phyloP scores from a whole-genome alignment of 2,329 filamentous ascomycete genomes.

The Teratosphaeria gauchensis region DNA sequence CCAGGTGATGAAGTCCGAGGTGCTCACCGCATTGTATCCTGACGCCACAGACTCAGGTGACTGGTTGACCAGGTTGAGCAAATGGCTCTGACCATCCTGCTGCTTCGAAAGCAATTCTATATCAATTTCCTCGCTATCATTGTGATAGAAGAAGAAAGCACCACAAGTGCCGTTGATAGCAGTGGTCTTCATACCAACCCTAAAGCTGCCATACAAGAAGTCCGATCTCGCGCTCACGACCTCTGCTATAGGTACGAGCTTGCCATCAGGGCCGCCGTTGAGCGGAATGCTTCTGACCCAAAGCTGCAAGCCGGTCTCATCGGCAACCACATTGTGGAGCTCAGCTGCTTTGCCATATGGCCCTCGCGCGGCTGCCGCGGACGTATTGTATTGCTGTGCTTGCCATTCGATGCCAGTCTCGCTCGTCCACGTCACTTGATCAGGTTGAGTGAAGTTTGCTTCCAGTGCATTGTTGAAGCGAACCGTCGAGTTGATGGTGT shows the following conservation, averaged over 20 bases:
- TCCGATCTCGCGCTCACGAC: slow-evolving; percentile 52
- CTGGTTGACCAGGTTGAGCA: slow-evolving; percentile 68
- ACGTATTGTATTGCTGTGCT: slow-evolving; percentile 58
- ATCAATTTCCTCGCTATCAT: slow-evolving; percentile 72
- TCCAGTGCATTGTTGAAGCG: slow-evolving; percentile 63
- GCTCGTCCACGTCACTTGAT: slow-evolving; percentile 22
- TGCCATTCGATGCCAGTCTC: slow-evolving; percentile 45
- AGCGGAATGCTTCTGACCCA: slow-evolving; percentile 38
- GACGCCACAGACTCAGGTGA: slow-evolving; percentile 48
- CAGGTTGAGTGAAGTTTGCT: slow-evolving; percentile 52
- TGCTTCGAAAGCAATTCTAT: slow-evolving; percentile 58
- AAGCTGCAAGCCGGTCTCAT: slow-evolving; percentile 47
- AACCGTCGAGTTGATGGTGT: slow-evolving; percentile 43
- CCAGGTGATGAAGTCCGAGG: slow-evolving; percentile 48
- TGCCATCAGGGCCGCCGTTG: background rate
- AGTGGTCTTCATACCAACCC: slow-evolving; percentile 57
- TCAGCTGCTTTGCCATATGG: slow-evolving; percentile 56
- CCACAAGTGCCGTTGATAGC: slow-evolving; percentile 57
- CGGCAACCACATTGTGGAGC: slow-evolving; percentile 46
- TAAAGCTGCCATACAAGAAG: slow-evolving; percentile 60
- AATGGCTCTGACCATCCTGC: slow-evolving; percentile 41
- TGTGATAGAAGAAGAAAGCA: slow-evolving; percentile 76
- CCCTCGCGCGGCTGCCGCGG: slow-evolving; percentile 48
- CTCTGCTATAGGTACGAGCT: slow-evolving; percentile 52
- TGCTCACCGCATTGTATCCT: slow-evolving; percentile 54